Conservation (phyloP, 169 alveolate genomes). For the Plasmodium ovale region DNA sequence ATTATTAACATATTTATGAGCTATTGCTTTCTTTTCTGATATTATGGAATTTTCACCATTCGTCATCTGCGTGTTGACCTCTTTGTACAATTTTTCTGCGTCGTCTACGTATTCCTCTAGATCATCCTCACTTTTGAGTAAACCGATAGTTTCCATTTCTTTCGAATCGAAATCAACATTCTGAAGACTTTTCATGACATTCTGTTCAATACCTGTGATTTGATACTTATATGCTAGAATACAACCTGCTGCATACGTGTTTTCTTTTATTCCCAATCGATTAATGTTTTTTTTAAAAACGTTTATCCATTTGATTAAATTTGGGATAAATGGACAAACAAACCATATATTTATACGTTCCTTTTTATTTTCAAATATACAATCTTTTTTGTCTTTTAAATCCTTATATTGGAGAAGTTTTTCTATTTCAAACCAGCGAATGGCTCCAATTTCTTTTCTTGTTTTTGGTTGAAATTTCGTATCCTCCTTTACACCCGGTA, state of each 20-base stretch:
- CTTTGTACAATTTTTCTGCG: constrained; percentile 16
- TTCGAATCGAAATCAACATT: constrained; percentile 77
- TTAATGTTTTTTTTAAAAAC: constrained; percentile 42
- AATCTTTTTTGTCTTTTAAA: constrained; percentile 45
- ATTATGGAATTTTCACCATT: constrained; percentile 6
- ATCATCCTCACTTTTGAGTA: constrained; percentile 69
- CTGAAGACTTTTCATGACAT: constrained; percentile 77
- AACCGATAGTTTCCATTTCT: constrained; percentile 71
- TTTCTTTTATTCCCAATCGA: constrained; percentile 16
- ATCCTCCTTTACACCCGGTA: constrained; percentile 90
- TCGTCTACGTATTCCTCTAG: constrained; percentile 12
- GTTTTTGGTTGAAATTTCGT: constrained; percentile 85
- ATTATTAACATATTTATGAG: neutral
- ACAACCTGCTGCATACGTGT: constrained; percentile 1
- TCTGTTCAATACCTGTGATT: constrained; percentile 32
- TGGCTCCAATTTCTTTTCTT: constrained; percentile 89
- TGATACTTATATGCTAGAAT: constrained; percentile 44
- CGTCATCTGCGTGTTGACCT: constrained; percentile 20
- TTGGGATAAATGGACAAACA: constrained; percentile 78
- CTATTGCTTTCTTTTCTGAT: neutral
- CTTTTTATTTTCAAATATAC: constrained; percentile 73
- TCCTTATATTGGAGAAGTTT: constrained; percentile 65
- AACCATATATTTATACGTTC: constrained; percentile 61
- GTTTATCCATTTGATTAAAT: constrained; percentile 80
- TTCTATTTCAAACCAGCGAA: constrained; percentile 87